Evolutionary conservation across 148 eudicot genomes (phyloP).

Genomic region (Hydrangea macrophylla): DNA sequence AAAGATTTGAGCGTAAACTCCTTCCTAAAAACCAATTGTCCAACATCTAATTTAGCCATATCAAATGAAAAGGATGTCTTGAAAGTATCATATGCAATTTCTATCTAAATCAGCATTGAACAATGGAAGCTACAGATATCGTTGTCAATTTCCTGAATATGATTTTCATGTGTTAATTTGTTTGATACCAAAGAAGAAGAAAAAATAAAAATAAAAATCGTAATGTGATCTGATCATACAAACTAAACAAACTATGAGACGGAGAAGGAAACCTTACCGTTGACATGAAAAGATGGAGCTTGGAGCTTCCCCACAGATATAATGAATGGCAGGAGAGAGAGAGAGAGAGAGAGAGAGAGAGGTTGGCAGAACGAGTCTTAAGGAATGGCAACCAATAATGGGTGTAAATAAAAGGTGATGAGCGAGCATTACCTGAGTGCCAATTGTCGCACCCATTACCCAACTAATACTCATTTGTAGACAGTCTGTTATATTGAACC

Average conservation of each 20-base stretch:
- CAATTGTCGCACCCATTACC: not conserved
- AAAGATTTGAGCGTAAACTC: too few species aligned
- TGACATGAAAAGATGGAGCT: constrained; percentile 31
- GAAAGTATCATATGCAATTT: too few species aligned
- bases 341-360: constrained; percentile 11
- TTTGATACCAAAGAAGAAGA: too few species aligned
- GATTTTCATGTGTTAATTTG: too few species aligned
- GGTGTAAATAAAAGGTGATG: not conserved
- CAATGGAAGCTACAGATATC: too few species aligned
- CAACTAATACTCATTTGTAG: not conserved
- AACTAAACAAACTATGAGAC: not conserved
- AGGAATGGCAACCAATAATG: constrained; percentile 6
- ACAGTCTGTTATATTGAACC: not conserved
- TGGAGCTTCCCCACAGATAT: constrained; percentile 1
- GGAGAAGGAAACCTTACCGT: constrained; percentile 27
- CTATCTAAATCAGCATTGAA: too few species aligned
- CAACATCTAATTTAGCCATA: too few species aligned
- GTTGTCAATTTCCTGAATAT: too few species aligned
- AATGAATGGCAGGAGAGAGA: constrained; percentile 6
- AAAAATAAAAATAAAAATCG: not conserved
- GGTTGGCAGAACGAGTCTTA: constrained; percentile 10
- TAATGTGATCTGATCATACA: not conserved
- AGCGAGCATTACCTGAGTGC: not conserved
- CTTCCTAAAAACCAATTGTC: too few species aligned
- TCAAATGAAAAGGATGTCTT: too few species aligned